Percentiles rank a stretch among this genome's conserved stretches.
Evolutionary conservation across 2,329 filamentous ascomycete genomes (phyloP).

Genomic region (Scortechinia acanthostroma): DNA sequence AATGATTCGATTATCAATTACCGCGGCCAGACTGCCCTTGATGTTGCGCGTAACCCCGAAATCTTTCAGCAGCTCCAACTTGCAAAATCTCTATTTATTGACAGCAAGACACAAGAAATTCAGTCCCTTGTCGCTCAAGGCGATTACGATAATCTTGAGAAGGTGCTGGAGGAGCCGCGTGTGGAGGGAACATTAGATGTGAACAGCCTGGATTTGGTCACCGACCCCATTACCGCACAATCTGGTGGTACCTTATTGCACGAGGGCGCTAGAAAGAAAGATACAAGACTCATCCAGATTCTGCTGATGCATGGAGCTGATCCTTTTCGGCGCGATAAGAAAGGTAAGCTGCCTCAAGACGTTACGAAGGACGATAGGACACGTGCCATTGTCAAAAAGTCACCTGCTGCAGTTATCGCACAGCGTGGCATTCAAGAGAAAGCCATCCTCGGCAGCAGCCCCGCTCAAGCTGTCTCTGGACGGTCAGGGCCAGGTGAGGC

Average conservation of each 20-base stretch:
- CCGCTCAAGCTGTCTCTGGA: slow-evolving; percentile 43
- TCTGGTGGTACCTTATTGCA: slow-evolving; percentile 87
- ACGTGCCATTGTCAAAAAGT: slow-evolving; percentile 81
- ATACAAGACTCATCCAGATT: slow-evolving; percentile 80
- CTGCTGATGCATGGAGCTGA: slow-evolving; percentile 90
- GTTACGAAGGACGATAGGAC: slow-evolving; percentile 92
- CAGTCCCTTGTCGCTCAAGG: slow-evolving; percentile 68
- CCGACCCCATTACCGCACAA: slow-evolving; percentile 70
- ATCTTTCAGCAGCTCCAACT: slow-evolving; percentile 95
- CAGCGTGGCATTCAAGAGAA: slow-evolving; percentile 96
- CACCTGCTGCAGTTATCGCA: slow-evolving; percentile 85
- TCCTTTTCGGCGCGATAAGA: slow-evolving; percentile 88
- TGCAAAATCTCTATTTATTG: slow-evolving; percentile 80
- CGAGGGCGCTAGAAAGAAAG: slow-evolving; percentile 82
- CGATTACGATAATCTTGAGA: slow-evolving; percentile 73
- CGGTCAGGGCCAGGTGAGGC: slow-evolving; percentile 40
- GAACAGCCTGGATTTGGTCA: slow-evolving; percentile 82
- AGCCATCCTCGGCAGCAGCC: slow-evolving; percentile 76
- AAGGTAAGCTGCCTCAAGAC: slow-evolving; percentile 90
- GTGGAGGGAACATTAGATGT: slow-evolving; percentile 85
- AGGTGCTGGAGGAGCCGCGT: slow-evolving; percentile 74
- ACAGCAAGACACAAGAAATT: slow-evolving; percentile 76
- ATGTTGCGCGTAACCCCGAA: slow-evolving; percentile 83
- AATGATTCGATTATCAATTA: slow-evolving; percentile 84
- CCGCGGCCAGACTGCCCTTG: slow-evolving; percentile 76